Evolutionary conservation across 2,329 filamentous ascomycete species (phyloP).

Genomic region (Alternaria longipes): DNA sequence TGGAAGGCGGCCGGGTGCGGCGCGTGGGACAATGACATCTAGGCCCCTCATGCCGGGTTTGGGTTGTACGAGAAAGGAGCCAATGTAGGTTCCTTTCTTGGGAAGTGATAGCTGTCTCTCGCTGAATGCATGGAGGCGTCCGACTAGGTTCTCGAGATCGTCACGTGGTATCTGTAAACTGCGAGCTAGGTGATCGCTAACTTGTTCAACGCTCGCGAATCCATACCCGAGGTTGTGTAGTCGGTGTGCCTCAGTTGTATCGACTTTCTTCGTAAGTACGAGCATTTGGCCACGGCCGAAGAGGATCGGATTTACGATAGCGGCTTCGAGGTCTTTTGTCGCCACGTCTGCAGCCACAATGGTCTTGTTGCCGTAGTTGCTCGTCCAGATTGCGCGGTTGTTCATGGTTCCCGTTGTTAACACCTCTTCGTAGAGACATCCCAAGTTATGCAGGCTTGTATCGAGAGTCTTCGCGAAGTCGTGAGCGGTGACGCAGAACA

Average conservation of each 20-base stretch:
- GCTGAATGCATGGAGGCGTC: conserved; percentile 69
- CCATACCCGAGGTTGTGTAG: conserved; percentile 78
- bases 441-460: conserved; percentile 69
- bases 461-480: conserved; percentile 75
- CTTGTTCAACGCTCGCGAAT: conserved; percentile 70
- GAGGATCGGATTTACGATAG: conserved; percentile 43
- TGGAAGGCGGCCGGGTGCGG: conserved; percentile 54
- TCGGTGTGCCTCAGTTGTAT: conserved; percentile 67
- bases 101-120: conserved; percentile 56
- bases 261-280: conserved; percentile 75
- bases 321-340: conserved; percentile 53
- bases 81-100: conserved; percentile 52
- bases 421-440: conserved; percentile 79
- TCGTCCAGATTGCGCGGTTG: conserved; percentile 65
- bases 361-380: conserved; percentile 27
- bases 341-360: conserved; percentile 39
- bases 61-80: conserved; percentile 53
- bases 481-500: conserved; percentile 82
- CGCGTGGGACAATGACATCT: conserved; percentile 56
- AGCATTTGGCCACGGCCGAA: conserved; percentile 80
- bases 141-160: conserved; percentile 69
- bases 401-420: conserved; percentile 70
- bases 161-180: conserved; percentile 76
- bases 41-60: conserved; percentile 52
- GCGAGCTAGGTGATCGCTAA: conserved; percentile 72